These are phyloP conservation scores for Saccharomyces pastorianus DNA, from an alignment of 1,139 yeast genomes.

Conservation along the genomic window DNA sequence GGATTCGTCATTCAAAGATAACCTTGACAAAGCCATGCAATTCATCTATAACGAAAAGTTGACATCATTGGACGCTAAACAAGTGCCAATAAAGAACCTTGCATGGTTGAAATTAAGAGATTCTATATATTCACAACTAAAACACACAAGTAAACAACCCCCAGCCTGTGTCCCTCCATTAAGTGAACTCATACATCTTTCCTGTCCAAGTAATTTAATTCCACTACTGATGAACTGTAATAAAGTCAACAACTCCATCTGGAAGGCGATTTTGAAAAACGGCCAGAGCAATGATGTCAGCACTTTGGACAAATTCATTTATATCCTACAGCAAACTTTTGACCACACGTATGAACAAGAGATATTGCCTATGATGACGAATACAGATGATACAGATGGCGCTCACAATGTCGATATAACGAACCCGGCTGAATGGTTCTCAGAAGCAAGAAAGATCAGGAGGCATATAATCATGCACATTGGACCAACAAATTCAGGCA, in stretches of 20 bases:
- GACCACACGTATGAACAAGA: conserved; percentile 22
- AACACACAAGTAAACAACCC: conserved; percentile 3
- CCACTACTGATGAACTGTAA: conserved; percentile 14
- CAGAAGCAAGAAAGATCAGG: conserved; percentile 72
- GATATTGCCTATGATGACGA: conserved; percentile 16
- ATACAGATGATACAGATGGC: conserved; percentile 5
- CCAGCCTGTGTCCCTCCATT: conserved; percentile 8
- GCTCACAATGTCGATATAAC: conserved; percentile 38
- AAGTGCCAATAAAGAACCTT: conserved; percentile 7
- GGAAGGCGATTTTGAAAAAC: conserved; percentile 9
- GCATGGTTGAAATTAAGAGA: conserved; percentile 24
- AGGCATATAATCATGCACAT: conserved; percentile 81
- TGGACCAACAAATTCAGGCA: conserved; percentile 98
- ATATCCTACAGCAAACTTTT: conserved; percentile 15
- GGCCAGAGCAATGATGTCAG: conserved; percentile 3
- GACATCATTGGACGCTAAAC: conserved; percentile 5
- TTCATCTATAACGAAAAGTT: conserved; percentile 17
- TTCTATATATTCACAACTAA: conserved; percentile 18
- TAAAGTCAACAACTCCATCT: conserved; percentile 6
- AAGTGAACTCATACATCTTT: conserved; percentile 14
- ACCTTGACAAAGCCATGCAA: conserved; percentile 13
- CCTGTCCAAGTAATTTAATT: conserved; percentile 12
- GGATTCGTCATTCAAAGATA: conserved; percentile 11
- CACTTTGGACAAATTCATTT: conserved; percentile 11
- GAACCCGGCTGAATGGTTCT: conserved; percentile 82